Evolutionary conservation across 2,329 filamentous ascomycete species (phyloP).

Genomic region (Fusarium chaquense): DNA sequence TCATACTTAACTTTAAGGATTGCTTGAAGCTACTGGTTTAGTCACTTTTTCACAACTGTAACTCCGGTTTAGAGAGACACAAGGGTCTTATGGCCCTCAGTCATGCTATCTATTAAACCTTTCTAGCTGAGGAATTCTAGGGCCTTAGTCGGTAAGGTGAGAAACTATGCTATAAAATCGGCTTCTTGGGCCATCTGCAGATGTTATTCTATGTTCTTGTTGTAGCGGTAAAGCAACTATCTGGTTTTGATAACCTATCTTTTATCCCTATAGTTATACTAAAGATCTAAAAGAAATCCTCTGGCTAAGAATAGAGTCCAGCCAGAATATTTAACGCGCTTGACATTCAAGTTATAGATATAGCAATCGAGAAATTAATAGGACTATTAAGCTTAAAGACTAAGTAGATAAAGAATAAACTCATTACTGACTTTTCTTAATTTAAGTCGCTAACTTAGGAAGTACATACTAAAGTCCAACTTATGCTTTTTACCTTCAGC

Average conservation of each 20-base stretch:
- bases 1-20: not conserved
- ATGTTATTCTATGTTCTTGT: not conserved
- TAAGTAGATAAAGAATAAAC: not conserved
- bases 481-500: not conserved
- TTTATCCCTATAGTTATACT: not conserved
- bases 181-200: not conserved
- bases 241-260: not conserved
- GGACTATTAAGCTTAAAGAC: not conserved
- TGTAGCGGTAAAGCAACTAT: not conserved
- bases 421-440: not conserved
- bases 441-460: not conserved
- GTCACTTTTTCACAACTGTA: not conserved
- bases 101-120: not conserved
- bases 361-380: not conserved
- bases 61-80: not conserved
- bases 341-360: not conserved
- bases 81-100: not conserved
- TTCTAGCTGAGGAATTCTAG: not conserved
- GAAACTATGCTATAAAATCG: not conserved
- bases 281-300: not conserved
- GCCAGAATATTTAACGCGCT: not conserved
- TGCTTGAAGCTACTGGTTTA: not conserved
- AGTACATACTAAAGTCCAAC: not conserved
- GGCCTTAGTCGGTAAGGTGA: not conserved
- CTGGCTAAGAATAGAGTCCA: not conserved